Evolutionary conservation across 305 asterid genomes (phyloP).

Genomic region (Fraxinus floribunda): DNA sequence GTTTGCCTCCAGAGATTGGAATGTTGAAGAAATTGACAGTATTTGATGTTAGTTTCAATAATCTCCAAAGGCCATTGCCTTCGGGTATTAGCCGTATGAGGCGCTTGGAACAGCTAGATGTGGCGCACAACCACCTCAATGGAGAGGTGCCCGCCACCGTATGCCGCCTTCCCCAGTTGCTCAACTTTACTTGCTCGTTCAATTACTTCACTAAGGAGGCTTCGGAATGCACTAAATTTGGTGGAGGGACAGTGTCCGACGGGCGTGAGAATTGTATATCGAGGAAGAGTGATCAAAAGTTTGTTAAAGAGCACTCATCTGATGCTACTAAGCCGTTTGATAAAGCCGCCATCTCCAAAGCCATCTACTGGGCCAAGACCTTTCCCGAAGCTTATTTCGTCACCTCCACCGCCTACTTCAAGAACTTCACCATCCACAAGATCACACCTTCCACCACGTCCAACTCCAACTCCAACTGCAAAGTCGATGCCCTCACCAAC

Average conservation of each 20-base stretch:
- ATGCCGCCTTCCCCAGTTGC: constrained; percentile 53
- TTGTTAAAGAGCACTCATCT: constrained; percentile 57
- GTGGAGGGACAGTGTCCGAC: constrained; percentile 39
- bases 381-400: neutral
- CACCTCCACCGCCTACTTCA: constrained; percentile 50
- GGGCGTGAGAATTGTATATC: constrained; percentile 67
- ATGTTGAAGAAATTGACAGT: constrained; percentile 45
- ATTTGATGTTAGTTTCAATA: constrained; percentile 52
- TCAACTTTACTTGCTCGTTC: constrained; percentile 51
- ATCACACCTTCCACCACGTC: constrained; percentile 30
- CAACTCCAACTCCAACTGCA: neutral
- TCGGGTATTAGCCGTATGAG: constrained; percentile 43
- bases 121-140: constrained; percentile 56
- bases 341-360: constrained; percentile 41
- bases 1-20: constrained; percentile 72
- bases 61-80: constrained; percentile 60
- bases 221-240: constrained; percentile 47
- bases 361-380: constrained; percentile 27
- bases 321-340: constrained; percentile 70
- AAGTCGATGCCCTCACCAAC: constrained; percentile 25
- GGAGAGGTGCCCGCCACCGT: constrained; percentile 57
- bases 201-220: constrained; percentile 63
- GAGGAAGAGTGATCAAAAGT: constrained; percentile 56
- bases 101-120: constrained; percentile 52
- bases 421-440: constrained; percentile 36